Conservation (phyloP, 805 yeast genomes). For the Cyberlindnera euphorbiiphila region DNA sequence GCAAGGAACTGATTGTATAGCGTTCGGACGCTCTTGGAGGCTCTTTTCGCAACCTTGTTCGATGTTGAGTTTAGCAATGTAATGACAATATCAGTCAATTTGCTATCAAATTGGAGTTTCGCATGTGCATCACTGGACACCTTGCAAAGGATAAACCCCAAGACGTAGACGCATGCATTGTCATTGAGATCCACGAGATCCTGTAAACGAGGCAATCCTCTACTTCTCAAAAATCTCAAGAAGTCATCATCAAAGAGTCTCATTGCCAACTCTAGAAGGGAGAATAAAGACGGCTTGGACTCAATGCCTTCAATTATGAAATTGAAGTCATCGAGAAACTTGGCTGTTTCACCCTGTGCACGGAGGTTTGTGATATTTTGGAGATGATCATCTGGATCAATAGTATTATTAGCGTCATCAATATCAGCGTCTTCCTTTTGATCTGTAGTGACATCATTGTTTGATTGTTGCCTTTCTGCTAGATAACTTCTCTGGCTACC, state of each 20-base stretch:
- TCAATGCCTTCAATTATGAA: slow-evolving; percentile 29
- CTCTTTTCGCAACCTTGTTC: not conserved
- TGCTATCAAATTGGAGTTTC: slow-evolving; percentile 1
- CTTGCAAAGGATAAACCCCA: slow-evolving; percentile 20
- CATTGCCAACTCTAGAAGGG: slow-evolving; percentile 28
- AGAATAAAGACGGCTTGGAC: slow-evolving; percentile 14
- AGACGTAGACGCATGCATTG: slow-evolving; percentile 2
- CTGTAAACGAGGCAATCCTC: slow-evolving; percentile 16
- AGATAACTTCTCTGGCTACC: slow-evolving; percentile 7
- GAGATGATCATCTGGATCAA: slow-evolving; percentile 9
- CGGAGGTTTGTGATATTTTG: slow-evolving; percentile 29
- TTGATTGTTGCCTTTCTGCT: slow-evolving; percentile 14
- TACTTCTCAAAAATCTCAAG: slow-evolving; percentile 11
- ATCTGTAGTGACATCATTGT: slow-evolving; percentile 14
- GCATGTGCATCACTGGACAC: slow-evolving; percentile 7
- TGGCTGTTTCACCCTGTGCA: slow-evolving; percentile 33
- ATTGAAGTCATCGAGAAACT: slow-evolving; percentile 34
- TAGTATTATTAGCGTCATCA: slow-evolving; percentile 2
- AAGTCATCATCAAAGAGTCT: slow-evolving; percentile 25
- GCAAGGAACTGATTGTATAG: slow-evolving; percentile 13
- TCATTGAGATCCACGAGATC: slow-evolving; percentile 4
- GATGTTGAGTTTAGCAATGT: not conserved
- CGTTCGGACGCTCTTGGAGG: slow-evolving; percentile 6
- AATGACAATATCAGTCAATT: slow-evolving; percentile 1
- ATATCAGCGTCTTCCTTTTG: slow-evolving; percentile 13